Evolutionary conservation across 2,329 filamentous ascomycete species (phyloP), one percentile per base, ranked within the genome.

Genomic region (Fusarium fujikuroi): DNA sequence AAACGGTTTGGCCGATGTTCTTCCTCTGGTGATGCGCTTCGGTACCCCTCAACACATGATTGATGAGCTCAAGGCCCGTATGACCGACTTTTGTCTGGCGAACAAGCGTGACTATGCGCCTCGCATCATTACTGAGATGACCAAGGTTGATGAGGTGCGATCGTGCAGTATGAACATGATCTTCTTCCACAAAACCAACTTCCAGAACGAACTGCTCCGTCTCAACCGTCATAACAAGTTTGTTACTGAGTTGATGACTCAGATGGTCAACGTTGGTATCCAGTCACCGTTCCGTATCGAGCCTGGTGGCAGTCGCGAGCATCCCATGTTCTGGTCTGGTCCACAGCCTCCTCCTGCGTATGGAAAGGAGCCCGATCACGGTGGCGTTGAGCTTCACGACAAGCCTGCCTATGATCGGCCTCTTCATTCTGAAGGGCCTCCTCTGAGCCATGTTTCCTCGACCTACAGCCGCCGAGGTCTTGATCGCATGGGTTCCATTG

Each of bases 111-210:
- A 98, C 79, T 97, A 94, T 79, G 93, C 95, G 76, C 87, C 88
- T 70, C 95, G 95, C 74, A 95, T 97, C 64, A 88, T 97, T 42
- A 97, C 94, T 0, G 95, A 97, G 82, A 86, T 98, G 75, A 90
- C 89, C 30, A 90, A 91, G 14, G 91, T 98, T 58, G 90, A 92
- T 30, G 92, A 97, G 76, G 93, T 95, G 40, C 94, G 95, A 80
- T 93, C 92, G 10, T 92, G 97, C 78, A 95, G 91, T 8, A 88
- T 98, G 78, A 98, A 97, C 82, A 91, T 98, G 63, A 92, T 98
- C 78, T 97, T 97, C 86, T 98, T 98, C 86, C 97, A 98, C 88
- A 98, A 98, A 82, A 94, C 92, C 66, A 98, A 95, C 81, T 98
- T 93, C 89, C 95, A 98, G 80, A 98, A 98, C 80, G 95, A 98